Base-by-base conservation (phyloP, 2,329 filamentous ascomycete species). In the Alternaria burnsii region DNA sequence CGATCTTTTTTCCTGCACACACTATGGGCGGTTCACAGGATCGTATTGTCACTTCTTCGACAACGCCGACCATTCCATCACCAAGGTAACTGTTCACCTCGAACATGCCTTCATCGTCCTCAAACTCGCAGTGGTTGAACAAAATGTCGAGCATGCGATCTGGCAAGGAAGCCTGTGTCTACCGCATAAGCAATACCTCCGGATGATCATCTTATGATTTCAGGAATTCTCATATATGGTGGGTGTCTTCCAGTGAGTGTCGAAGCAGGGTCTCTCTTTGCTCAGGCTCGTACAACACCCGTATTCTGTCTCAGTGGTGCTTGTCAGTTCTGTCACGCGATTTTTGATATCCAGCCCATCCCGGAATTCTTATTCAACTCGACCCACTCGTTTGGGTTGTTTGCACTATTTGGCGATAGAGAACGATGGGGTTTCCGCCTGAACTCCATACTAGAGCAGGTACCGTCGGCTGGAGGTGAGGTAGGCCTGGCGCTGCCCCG, bases 131-230 rank as follows among this genome's bases (percentile, higher is more conserved):
- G 3, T 50, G 18, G 3, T n/a, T 16, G 16, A 36, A 9, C 30
- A 50, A 3, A 6, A 24, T 16, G 5, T n/a, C 16, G 3, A 1
- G 3, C 22, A 36, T 50, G 0, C 1, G 1, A 2, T 50, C 30
- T 36, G 9, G 6, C 4, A 18, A 3, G 10, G 3, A 12, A 8
- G 1, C 1, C 1, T 26, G 5, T 2, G 5, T 18, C 20, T 20
- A 51, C 9, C 9, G 9, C 16, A 1, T 16, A 38, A 51, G 20
- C 3, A 24, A 6, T 20, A 9, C 12, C 0, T 6, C 11, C 5
- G 14, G 47, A 38, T 38, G 5, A 14, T 18, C 32, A 2, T 51
- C 47, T 26, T 38, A 5, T 36, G 14, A 1, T 12, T 0, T 3
- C 1, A 38, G 11, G 1, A 51, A 51, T 16, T 12, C 34, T 2